Conservation (phyloP, 805 yeast species). For the Kurtzmaniella cleridarum region DNA sequence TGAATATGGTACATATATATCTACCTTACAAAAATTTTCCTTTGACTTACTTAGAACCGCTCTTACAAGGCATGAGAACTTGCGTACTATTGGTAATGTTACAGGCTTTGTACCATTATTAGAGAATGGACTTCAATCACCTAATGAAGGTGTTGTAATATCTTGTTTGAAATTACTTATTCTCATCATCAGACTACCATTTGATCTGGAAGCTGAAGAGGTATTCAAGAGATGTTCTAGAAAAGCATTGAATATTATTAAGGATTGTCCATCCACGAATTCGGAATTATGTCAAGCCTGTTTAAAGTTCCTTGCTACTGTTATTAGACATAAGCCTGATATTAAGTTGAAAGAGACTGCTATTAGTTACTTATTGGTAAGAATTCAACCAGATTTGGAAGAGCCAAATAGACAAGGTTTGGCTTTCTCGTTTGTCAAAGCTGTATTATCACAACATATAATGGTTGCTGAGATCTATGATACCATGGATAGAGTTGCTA, state of each 20-base stretch:
- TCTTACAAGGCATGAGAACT: slow-evolving; percentile 53
- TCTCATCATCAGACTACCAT: slow-evolving; percentile 55
- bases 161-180: slow-evolving; percentile 62
- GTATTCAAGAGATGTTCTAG: slow-evolving; percentile 58
- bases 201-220: slow-evolving; percentile 46
- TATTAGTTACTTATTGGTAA: slow-evolving; percentile 62
- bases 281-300: slow-evolving; percentile 77
- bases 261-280: slow-evolving; percentile 72
- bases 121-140: slow-evolving; percentile 54
- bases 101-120: slow-evolving; percentile 73
- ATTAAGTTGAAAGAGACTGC: slow-evolving; percentile 66
- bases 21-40: slow-evolving; percentile 67
- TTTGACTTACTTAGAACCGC: slow-evolving; percentile 73
- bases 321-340: slow-evolving; percentile 64
- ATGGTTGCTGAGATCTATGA: slow-evolving; percentile 88
- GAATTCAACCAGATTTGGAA: slow-evolving; percentile 79
- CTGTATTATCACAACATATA: slow-evolving; percentile 68
- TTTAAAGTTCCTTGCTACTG: slow-evolving; percentile 64
- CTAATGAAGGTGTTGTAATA: slow-evolving; percentile 71
- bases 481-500: slow-evolving; percentile 72
- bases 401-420: slow-evolving; percentile 86
- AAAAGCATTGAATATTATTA: slow-evolving; percentile 55
- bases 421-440: slow-evolving; percentile 77
- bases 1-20: slow-evolving; percentile 52
- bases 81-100: slow-evolving; percentile 56